Evolutionary conservation across 495 filamentous ascomycete species (phyloP), one percentile per base, ranked within the genome.

Genomic region (Penicillium odoratum): DNA sequence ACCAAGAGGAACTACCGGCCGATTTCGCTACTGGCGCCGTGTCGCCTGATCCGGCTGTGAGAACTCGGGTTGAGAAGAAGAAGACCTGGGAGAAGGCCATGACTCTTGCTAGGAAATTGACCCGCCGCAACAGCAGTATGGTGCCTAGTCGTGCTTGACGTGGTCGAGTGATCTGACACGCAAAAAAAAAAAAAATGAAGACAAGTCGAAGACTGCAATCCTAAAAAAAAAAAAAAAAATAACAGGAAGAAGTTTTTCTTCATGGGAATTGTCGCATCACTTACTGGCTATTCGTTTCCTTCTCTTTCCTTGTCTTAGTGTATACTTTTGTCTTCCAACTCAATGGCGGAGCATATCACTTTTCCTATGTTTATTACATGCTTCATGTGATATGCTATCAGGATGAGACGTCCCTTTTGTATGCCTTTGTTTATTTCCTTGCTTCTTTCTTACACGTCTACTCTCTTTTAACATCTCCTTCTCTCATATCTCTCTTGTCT

Each of bases 11-110:
- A 15, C 25, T 58, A 4, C 49, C 57, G 10, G 38, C 48, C 5
- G 59, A 68, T 7, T 53, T 61, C 16, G 65, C 64, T 30, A 58
- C 55, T 6, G 62, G 54, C 28, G 57, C 58, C 15, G 56, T 47
- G 15, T 49, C 54, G 0, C 57, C 62, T 5, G 62, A 65, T 44
- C 52, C 48, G 16, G 29, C 38, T 34, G 25, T 16, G 5, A 34
- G 29, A 10, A 47, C 52, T 34, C 64, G 55, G 1, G 55, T 58
- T 6, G 67, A 69, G 44, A 69, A 69, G 60, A 69, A 65, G 44
- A 69, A 69, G 30, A 65, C 64, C 2, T 65, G 72, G 58, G 68
- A 60, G 38, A 73, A 68, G 42, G 72, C 70, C 0, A 66, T 67
- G 55, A 69, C 62, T 2, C 51, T 76, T 18, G 73, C 70, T 1